Conservation (phyloP, 306 rosid species). For the Dryas alaskensis region DNA sequence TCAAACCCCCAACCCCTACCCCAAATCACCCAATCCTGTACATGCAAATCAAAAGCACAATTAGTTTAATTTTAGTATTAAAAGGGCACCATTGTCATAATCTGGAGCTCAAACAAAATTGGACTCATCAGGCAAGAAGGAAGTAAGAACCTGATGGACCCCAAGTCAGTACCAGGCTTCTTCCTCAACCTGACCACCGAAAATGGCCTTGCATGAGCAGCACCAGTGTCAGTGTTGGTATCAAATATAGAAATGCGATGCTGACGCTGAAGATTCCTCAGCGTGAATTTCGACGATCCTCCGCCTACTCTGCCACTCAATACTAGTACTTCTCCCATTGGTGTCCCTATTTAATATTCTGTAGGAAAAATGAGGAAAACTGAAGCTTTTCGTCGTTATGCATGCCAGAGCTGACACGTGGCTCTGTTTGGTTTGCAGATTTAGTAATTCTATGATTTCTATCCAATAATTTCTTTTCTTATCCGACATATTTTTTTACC, state of each 20-base stretch:
- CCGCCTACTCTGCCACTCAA: background rate
- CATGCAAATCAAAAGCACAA: background rate
- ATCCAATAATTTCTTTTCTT: no score
- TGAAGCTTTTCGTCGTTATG: no score
- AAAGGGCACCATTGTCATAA: background rate
- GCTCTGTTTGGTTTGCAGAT: no score
- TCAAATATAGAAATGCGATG: background rate
- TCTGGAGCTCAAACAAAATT: background rate
- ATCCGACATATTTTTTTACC: no score
- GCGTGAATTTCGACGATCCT: background rate
- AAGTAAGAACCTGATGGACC: background rate
- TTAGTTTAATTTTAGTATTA: background rate
- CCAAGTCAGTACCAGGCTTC: background rate
- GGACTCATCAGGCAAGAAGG: background rate
- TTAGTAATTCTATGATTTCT: no score
- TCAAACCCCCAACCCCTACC: no score
- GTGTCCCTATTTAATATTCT: background rate
- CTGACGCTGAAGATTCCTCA: background rate
- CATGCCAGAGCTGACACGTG: no score
- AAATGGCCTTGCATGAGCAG: background rate
- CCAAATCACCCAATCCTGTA: no score
- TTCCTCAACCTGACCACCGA: background rate
- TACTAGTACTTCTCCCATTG: conserved; percentile 11
- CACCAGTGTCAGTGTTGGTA: background rate
- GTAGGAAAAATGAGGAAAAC: no score